Conservation (phyloP, 2,329 filamentous ascomycete genomes). For the Sporothrix pseudoabietina region DNA sequence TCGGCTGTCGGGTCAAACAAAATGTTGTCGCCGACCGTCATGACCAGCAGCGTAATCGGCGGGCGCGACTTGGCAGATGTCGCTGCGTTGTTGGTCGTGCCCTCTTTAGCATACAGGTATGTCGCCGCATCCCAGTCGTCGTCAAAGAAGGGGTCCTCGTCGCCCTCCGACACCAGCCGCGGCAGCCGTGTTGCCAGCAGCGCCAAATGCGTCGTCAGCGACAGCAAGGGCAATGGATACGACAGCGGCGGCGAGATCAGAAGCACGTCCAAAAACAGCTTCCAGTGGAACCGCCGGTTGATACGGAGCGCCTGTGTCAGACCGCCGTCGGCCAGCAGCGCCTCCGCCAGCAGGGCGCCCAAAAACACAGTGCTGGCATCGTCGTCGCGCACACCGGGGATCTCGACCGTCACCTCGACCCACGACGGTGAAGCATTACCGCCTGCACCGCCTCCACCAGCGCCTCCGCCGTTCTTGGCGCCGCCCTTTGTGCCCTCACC, state of each 20-base stretch:
- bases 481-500: constrained; percentile 20
- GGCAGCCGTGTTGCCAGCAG: constrained; percentile 86
- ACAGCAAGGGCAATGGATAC: constrained; percentile 90
- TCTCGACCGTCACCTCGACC: constrained; percentile 89
- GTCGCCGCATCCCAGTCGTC: constrained; percentile 92
- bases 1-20: constrained; percentile 92
- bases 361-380: constrained; percentile 87
- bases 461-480: constrained; percentile 35
- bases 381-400: constrained; percentile 87
- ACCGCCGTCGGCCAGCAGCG: constrained; percentile 71
- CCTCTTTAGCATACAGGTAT: constrained; percentile 67
- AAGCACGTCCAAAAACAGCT: constrained; percentile 90
- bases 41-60: constrained; percentile 86
- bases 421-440: constrained; percentile 51
- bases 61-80: constrained; percentile 56
- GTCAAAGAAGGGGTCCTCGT: constrained; percentile 96
- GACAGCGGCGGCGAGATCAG: constrained; percentile 91
- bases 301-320: constrained; percentile 77
- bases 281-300: constrained; percentile 93
- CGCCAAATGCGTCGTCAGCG: constrained; percentile 89
- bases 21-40: constrained; percentile 82
- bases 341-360: constrained; percentile 84
- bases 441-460: constrained; percentile 41
- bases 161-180: constrained; percentile 79
- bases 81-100: neutral